Base-by-base conservation (phyloP, 192 early-diverging fungal species). In the Podila verticillata region DNA sequence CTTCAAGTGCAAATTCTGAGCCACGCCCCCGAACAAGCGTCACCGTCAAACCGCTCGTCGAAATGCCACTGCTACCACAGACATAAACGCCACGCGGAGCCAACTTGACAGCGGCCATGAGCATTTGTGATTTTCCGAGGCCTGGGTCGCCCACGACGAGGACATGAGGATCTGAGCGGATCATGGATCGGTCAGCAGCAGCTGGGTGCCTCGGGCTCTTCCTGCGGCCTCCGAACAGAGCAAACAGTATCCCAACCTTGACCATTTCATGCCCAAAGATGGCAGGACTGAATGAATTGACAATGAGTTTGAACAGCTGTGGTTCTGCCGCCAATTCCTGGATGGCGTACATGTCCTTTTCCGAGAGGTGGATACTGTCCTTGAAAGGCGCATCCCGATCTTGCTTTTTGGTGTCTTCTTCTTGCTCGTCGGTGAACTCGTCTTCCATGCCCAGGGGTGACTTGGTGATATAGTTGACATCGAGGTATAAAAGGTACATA, bases 231-330 rank as follows among this genome's bases (percentile, higher is more conserved):
- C 94, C 93, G 77, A 96, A 94, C 49, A 95, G 81, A 8, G 90
- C 86, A 75, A 96, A 86, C 47, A 96, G 81, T 49, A 96, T 88
- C 3, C 94, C 94, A 0, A 92, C 93, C 80, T 95, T 96, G 61
- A 96, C 92, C 75, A 95, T 86, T 78, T 95, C 94, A 48, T 95
- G 93, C 6, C 95, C 94, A 72, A 90, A 95, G 47, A 95, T 93
- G 9, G 87, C 84, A 9, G 95, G 93, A 81, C 95, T 92, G 49
- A 95, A 89, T 2, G 93, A 95, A 70, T 93, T 87, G 34, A 96
- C 92, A 22, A 96, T 78, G 32, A 95, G 81, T 6, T 89, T 87
- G 67, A 95, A 94, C 28, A 94, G 74, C 36, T 82, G 75, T 67
- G 89, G 87, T 32, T 88, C 75, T 54, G 81, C 75, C 80, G 84